Conservation (phyloP, 257 asterid species). For the Ilex aquifolium region DNA sequence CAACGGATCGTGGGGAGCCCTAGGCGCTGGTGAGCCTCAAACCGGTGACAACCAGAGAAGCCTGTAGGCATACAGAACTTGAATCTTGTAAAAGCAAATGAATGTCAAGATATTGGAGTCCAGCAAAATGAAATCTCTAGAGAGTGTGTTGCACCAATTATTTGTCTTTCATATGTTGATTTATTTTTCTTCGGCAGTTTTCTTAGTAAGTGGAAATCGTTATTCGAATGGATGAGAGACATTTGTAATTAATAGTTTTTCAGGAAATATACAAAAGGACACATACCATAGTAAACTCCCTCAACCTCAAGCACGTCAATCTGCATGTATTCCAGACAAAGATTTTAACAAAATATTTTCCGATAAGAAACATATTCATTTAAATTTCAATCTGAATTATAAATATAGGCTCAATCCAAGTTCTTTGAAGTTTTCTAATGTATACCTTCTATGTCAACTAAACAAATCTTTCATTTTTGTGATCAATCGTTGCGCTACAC, state of each 20-base stretch:
- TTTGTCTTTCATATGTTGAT: background rate
- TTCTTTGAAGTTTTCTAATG: too few species aligned
- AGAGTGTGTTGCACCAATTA: background rate
- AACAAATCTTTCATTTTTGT: too few species aligned
- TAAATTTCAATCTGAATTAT: too few species aligned
- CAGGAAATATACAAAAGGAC: background rate
- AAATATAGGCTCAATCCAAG: too few species aligned
- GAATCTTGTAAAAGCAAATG: background rate
- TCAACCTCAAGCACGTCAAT: conserved; percentile 98
- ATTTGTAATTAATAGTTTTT: too few species aligned
- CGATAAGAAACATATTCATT: too few species aligned
- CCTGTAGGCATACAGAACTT: conserved; percentile 31
- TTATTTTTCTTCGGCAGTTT: background rate
- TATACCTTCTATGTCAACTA: too few species aligned
- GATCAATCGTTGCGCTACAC: too few species aligned
- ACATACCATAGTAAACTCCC: conserved; percentile 75
- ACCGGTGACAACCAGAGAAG: conserved; percentile 94
- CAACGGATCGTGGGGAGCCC: conserved; percentile 90
- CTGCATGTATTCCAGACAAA: conserved; percentile 36
- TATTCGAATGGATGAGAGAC: background rate
- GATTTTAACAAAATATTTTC: too few species aligned
- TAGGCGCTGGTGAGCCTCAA: conserved; percentile 87
- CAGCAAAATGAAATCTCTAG: background rate
- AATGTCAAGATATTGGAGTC: background rate
- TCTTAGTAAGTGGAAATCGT: background rate